Base-by-base conservation (phyloP, 2,329 filamentous ascomycete genomes). In the Paracorniculantispora psalliotae region DNA sequence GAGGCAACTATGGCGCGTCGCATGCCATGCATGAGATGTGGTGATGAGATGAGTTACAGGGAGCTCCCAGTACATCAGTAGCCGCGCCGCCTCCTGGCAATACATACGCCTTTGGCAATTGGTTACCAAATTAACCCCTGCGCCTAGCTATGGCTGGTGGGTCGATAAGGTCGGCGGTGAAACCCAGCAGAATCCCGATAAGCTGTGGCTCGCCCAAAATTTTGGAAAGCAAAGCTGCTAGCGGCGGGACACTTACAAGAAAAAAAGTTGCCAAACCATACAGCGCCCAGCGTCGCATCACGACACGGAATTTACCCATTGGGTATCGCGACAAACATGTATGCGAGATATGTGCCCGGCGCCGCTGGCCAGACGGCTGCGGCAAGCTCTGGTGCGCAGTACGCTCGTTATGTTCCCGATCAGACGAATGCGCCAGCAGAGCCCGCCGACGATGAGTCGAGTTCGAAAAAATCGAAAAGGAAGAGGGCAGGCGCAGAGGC, bases 301-400 rank as follows among this genome's bases (percentile, higher is more conserved):
- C 46, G 30, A 8, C 25, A 50, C 44, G 17, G 23, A 28, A 5
- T 28, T 21, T 30, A 26, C 50, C 57, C 64, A 64, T 67, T 68
- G 63, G 25, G 41, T 26, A 19, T 43, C 50, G 53, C 30, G 28
- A 56, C 61, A 67, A n/a, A 12, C 26, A 76, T 76, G 74, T 78
- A 79, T 64, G 71, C 76, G 49, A 71, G 77, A 63, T 79, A 79
- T 60, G 67, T 79, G 17, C 77, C 74, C 43, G 67, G 70, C 7
- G 21, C 67, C 9, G 69, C 71, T 60, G 66, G 59, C 39, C 59
- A 67, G 56, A 62, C 52, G 26, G 39, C 56, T 61, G 8, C 17
- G 47, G 13, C 49, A 55, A n/a, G 50, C 25, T 41, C 44, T 26
- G 46, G 26, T 25, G 19, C 37, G 19, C 46, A 57, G 73, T 77